phyloP scores from a whole-genome alignment of 2,329 filamentous ascomycete genomes.

The Ophiostoma perfectum region DNA sequence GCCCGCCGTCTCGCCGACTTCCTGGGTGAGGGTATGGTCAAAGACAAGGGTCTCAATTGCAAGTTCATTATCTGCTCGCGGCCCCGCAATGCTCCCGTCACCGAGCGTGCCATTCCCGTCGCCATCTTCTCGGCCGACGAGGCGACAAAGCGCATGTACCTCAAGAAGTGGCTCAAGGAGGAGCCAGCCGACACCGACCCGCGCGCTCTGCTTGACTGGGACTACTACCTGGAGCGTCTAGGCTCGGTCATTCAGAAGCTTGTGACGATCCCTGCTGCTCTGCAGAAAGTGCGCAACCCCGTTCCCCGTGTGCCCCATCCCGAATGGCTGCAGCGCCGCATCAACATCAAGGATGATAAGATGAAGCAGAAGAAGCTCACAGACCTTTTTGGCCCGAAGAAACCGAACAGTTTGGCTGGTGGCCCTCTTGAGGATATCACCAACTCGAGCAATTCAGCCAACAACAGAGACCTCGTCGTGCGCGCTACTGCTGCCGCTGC shows the following conservation, averaged over 20 bases:
- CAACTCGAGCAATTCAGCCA: slow-evolving; percentile 45
- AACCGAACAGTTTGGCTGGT: background rate
- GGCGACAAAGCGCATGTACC: slow-evolving; percentile 76
- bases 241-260: slow-evolving; percentile 98
- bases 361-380: slow-evolving; percentile 99
- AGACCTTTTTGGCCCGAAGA: slow-evolving; percentile 64
- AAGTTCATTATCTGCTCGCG: slow-evolving; percentile 96
- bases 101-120: slow-evolving; percentile 87
- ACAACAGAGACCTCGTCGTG: slow-evolving; percentile 33
- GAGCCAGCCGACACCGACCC: slow-evolving; percentile 89
- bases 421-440: slow-evolving; percentile 66
- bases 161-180: slow-evolving; percentile 93
- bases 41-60: slow-evolving; percentile 98
- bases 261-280: slow-evolving; percentile 93
- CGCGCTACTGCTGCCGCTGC: slow-evolving; percentile 32
- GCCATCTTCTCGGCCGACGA: slow-evolving; percentile 96
- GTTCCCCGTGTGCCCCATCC: slow-evolving; percentile 90
- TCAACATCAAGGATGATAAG: slow-evolving; percentile 92
- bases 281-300: slow-evolving; percentile 92
- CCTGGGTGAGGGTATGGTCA: slow-evolving; percentile 95
- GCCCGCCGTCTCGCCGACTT: slow-evolving; percentile 94
- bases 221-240: slow-evolving; percentile 92
- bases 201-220: slow-evolving; percentile 85
- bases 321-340: slow-evolving; percentile 91
- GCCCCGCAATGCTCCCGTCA: slow-evolving; percentile 85